Conservation (phyloP, 257 asterid genomes). For the Primulina huaijiensis region DNA sequence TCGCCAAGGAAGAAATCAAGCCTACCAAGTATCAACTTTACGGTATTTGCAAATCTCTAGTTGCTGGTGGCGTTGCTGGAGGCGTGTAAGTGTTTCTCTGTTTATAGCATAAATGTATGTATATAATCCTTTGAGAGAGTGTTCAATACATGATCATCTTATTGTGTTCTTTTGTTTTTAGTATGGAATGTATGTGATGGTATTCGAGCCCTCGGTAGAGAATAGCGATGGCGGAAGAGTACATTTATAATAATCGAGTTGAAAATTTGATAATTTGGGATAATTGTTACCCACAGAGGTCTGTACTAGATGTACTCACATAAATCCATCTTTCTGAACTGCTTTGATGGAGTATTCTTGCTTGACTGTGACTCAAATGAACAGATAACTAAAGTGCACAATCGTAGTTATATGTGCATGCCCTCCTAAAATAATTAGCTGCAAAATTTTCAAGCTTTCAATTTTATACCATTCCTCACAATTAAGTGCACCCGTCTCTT, state of each 20-base stretch:
- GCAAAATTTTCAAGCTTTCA: background rate
- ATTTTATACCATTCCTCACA: background rate
- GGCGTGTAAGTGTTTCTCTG: constrained; percentile 64
- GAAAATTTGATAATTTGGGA: background rate
- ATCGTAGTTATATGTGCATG: background rate
- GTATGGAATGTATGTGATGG: background rate
- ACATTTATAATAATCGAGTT: background rate
- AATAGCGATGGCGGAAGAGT: background rate
- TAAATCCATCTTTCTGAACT: background rate
- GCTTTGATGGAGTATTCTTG: background rate
- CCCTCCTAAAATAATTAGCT: background rate
- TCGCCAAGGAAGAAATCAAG: constrained; percentile 76
- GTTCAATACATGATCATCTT: background rate
- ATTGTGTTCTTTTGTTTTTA: too few species aligned
- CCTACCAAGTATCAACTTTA: constrained; percentile 63
- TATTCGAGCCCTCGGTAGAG: background rate
- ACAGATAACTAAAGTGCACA: background rate
- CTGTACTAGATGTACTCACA: background rate
- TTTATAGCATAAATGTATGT: background rate
- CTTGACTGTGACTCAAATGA: background rate
- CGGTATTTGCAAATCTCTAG: constrained; percentile 78
- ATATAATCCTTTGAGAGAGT: background rate
- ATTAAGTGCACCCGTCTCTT: background rate
- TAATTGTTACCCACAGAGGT: background rate
- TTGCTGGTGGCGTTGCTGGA: constrained; percentile 97